These are phyloP conservation scores for Voacanga thouarsii DNA, from an alignment of 257 asterid genomes.

Conservation along the genomic window DNA sequence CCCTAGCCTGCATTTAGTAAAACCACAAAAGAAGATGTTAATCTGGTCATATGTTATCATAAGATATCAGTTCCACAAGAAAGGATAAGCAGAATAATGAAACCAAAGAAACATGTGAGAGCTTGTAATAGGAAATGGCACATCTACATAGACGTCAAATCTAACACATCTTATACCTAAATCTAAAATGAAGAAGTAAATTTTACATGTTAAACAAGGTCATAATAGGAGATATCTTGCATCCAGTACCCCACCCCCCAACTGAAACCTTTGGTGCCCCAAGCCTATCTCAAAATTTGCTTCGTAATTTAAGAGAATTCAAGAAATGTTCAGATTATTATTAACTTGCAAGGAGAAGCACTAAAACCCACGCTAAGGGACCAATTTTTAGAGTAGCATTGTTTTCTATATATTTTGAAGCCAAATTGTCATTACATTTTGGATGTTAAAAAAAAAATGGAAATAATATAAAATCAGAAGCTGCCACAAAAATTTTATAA, in stretches of 20 bases:
- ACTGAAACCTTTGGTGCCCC: neutral
- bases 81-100: neutral
- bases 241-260: neutral
- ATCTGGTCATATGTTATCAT: neutral
- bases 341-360: neutral
- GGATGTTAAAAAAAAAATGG: neutral
- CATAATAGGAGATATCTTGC: neutral
- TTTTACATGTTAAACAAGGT: neutral
- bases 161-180: neutral
- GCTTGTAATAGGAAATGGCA: neutral
- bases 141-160: neutral
- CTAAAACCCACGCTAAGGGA: neutral
- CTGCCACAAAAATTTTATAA: neutral
- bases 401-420: neutral
- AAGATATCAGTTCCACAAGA: neutral
- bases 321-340: neutral
- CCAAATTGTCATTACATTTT: neutral
- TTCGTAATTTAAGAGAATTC: neutral
- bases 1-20: constrained; percentile 73
- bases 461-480: no score
- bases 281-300: neutral
- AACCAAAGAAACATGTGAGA: neutral
- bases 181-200: neutral
- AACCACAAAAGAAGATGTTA: constrained; percentile 8
- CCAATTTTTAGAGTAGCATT: neutral